phyloP scores from a whole-genome alignment of 2,329 filamentous ascomycete species.

The Penicillium digitatum region DNA sequence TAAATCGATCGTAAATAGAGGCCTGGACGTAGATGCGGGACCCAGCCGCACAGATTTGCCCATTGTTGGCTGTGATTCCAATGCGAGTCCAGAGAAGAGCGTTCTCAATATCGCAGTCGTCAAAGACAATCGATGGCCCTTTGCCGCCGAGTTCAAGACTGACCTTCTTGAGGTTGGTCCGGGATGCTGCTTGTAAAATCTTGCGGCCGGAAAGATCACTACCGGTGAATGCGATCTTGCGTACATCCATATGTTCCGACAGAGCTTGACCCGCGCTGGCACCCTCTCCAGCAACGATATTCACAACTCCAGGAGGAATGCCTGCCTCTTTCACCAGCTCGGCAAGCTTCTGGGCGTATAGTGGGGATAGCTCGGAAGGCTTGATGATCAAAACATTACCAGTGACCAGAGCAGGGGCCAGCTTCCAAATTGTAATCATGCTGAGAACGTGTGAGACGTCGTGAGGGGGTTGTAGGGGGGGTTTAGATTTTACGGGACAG shows the following conservation, averaged over 20 bases:
- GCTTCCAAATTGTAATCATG: constrained; percentile 47
- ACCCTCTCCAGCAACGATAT: constrained; percentile 59
- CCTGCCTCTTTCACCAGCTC: constrained; percentile 49
- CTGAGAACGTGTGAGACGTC: constrained; percentile 6
- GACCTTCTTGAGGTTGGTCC: constrained; percentile 34
- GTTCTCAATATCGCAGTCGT: constrained; percentile 33
- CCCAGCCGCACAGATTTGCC: constrained; percentile 33
- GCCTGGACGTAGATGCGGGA: constrained; percentile 36
- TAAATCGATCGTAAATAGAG: constrained; percentile 30
- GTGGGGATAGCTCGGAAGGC: constrained; percentile 59
- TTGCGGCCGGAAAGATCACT: constrained; percentile 27
- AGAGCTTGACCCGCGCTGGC: constrained; percentile 48
- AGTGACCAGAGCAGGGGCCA: constrained; percentile 60
- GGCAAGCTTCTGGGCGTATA: constrained; percentile 47
- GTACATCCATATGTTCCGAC: constrained; percentile 28
- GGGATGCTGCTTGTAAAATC: constrained; percentile 29
- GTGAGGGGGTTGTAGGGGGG: too few species aligned
- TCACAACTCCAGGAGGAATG: constrained; percentile 55
- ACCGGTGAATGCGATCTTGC: constrained; percentile 37
- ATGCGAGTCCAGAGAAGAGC: constrained; percentile 30
- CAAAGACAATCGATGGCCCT: constrained; percentile 33
- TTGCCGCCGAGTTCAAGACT: constrained; percentile 38
- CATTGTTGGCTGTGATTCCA: constrained; percentile 31
- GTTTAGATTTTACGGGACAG: too few species aligned
- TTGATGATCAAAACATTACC: constrained; percentile 68